Evolutionary conservation across 73 alveolate species (phyloP).

Genomic region (Symbiodinium natans): DNA sequence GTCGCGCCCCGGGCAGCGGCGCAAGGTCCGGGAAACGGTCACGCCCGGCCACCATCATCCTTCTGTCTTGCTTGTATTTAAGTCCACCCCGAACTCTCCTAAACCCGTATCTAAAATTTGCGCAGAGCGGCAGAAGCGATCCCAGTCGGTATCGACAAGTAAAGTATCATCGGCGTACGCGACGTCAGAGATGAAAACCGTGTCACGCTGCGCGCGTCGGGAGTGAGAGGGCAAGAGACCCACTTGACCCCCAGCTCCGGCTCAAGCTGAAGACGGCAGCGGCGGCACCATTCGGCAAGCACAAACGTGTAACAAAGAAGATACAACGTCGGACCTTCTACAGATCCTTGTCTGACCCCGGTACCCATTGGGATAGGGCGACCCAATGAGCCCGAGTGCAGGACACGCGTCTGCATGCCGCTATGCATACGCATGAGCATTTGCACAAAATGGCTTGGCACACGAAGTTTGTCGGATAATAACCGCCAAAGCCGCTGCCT

Average conservation of each 20-base stretch:
- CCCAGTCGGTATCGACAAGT: neutral
- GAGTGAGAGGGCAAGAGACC: neutral
- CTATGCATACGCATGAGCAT: neutral
- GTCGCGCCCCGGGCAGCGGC: neutral
- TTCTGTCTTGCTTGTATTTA: neutral
- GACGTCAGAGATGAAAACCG: neutral
- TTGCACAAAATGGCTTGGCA: neutral
- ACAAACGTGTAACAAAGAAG: neutral
- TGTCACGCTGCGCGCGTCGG: neutral
- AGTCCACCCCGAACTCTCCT: neutral
- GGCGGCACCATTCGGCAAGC: neutral
- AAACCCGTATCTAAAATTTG: neutral
- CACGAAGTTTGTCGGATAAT: neutral
- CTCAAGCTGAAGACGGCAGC: neutral
- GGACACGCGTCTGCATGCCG: neutral
- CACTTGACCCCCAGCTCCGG: neutral
- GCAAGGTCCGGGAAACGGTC: neutral
- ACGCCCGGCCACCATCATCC: neutral
- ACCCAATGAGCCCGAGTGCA: neutral
- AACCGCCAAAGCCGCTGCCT: neutral
- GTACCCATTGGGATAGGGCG: neutral
- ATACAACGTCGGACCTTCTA: slow-evolving; percentile 34
- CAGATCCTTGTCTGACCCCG: slow-evolving; percentile 29
- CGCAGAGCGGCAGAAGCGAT: neutral
- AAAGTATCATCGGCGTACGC: slow-evolving; percentile 31